Conservation (phyloP, 257 asterid genomes). For the Penstemon barbatus region DNA sequence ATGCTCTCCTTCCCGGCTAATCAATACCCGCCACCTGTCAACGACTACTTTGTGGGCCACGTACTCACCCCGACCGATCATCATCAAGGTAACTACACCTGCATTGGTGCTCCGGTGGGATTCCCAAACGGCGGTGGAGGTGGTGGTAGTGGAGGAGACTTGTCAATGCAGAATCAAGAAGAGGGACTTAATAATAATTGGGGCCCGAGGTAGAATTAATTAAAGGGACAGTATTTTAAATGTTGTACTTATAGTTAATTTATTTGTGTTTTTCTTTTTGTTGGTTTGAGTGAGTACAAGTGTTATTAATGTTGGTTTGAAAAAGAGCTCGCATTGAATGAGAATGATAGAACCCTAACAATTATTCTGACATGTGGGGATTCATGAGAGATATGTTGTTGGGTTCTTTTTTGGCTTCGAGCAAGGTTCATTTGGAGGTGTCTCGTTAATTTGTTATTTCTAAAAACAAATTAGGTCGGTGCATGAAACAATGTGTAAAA, state of each 20-base stretch:
- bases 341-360: conserved; percentile 6
- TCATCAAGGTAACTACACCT: conserved; percentile 48
- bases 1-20: conserved; percentile 51
- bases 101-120: conserved; percentile 83
- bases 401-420: too few relatives aligned
- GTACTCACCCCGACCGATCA: conserved; percentile 36
- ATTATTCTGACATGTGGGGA: too few relatives aligned
- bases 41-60: conserved; percentile 69
- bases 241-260: background rate
- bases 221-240: background rate
- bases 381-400: too few relatives aligned
- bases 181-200: conserved; percentile 38
- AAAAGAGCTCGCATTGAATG: conserved; percentile 34
- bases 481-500: too few relatives aligned
- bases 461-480: too few relatives aligned
- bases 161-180: conserved; percentile 38
- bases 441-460: too few relatives aligned
- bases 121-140: conserved; percentile 22
- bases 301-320: conserved; percentile 29
- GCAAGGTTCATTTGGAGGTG: too few relatives aligned
- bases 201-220: conserved; percentile 44
- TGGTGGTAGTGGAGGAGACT: conserved; percentile 32
- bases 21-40: conserved; percentile 30
- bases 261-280: conserved; percentile 14
- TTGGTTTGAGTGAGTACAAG: conserved; percentile 41